A percentile compares a stretch with the other conserved stretches of the same genome.
phyloP scores from a whole-genome alignment of 768 basidiomycete species.

The Mrakia frigida region DNA sequence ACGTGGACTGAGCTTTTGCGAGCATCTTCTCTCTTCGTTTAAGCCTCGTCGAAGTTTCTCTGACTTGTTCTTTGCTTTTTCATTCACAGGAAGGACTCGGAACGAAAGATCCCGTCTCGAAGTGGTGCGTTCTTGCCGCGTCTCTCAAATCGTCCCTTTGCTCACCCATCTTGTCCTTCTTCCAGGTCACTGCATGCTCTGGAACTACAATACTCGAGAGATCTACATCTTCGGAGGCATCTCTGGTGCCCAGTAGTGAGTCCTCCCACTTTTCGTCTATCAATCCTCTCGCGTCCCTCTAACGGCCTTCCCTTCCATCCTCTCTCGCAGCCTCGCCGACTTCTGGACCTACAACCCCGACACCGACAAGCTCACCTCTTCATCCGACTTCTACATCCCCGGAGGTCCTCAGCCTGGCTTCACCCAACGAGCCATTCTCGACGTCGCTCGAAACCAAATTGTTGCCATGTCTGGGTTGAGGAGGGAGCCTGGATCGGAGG shows the following conservation, averaged over 20 bases:
- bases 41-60: neutral
- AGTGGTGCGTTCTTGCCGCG: conserved; percentile 7
- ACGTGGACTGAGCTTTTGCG: conserved; percentile 22
- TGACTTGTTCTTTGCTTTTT: neutral
- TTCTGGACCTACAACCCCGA: conserved; percentile 15
- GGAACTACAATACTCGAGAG: conserved; percentile 8
- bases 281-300: too few relatives aligned
- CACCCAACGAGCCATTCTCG: conserved; percentile 21
- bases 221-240: conserved; percentile 28
- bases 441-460: conserved; percentile 8
- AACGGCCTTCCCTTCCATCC: neutral
- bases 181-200: conserved; percentile 28
- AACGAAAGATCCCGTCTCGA: conserved; percentile 10
- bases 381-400: conserved; percentile 13
- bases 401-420: conserved; percentile 22
- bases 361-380: neutral
- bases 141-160: neutral
- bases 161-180: neutral
- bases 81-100: neutral
- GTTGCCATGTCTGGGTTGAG: conserved; percentile 18
- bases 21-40: neutral
- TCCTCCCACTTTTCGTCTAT: neutral
- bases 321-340: conserved; percentile 18
- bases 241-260: neutral
- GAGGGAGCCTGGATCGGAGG: conserved; percentile 8